Evolutionary conservation across 139 green algal species (phyloP).

Genomic region (Trebouxia sp.): DNA sequence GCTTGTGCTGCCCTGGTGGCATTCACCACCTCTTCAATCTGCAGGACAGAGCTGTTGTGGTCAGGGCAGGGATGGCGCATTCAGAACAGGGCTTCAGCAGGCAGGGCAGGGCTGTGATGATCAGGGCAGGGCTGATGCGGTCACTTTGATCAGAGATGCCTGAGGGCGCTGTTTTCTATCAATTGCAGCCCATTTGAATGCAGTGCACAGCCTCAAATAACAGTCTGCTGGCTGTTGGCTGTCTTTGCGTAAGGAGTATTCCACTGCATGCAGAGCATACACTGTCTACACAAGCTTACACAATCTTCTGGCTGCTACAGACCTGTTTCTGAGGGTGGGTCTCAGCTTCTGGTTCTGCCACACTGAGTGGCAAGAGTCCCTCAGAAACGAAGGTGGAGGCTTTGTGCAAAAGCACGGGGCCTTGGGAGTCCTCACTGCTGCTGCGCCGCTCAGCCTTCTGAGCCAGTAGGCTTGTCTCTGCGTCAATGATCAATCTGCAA

Average conservation of each 20-base stretch:
- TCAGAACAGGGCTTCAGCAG: not conserved
- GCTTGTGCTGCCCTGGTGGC: constrained; percentile 4
- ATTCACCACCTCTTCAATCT: not conserved
- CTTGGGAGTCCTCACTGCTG: not conserved
- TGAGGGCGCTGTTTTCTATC: too few relatives aligned
- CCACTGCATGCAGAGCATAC: not conserved
- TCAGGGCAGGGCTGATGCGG: too few relatives aligned
- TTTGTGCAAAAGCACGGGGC: not conserved
- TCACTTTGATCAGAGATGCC: too few relatives aligned
- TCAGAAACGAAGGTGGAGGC: not conserved
- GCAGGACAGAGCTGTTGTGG: not conserved
- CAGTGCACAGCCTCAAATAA: too few relatives aligned
- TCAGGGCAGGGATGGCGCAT: not conserved
- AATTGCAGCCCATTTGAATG: too few relatives aligned
- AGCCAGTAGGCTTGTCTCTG: not conserved
- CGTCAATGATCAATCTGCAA: not conserved
- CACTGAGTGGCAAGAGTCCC: not conserved
- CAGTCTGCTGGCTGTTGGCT: too few relatives aligned
- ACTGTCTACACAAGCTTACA: too few relatives aligned
- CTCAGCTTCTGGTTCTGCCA: not conserved
- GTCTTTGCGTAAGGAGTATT: too few relatives aligned
- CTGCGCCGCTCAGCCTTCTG: not conserved
- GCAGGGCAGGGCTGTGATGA: too few relatives aligned
- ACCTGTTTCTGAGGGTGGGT: not conserved
- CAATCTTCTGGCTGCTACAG: not conserved